These are phyloP conservation scores for Aureobasidium uvarum DNA, from an alignment of 2,329 filamentous ascomycete genomes.

Conservation along the genomic window DNA sequence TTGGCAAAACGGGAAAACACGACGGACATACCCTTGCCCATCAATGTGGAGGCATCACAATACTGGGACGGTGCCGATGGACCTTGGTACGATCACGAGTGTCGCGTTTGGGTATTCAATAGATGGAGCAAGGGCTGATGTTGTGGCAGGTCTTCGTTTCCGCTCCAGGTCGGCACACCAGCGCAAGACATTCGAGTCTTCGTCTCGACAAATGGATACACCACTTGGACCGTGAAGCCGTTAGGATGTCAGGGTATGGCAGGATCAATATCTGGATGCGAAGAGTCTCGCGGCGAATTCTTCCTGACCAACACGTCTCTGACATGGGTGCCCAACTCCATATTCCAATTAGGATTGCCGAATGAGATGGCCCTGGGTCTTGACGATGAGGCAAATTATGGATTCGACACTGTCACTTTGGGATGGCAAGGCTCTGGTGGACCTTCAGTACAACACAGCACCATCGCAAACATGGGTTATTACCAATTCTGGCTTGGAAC, in stretches of 20 bases:
- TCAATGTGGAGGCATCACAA: slow-evolving; percentile 39
- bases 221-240: slow-evolving; percentile 35
- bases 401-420: slow-evolving; percentile 39
- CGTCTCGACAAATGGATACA: slow-evolving; percentile 37
- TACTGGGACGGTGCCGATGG: slow-evolving; percentile 41
- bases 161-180: slow-evolving; percentile 37
- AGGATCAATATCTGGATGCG: slow-evolving; percentile 35
- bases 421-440: slow-evolving; percentile 40
- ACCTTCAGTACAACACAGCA: slow-evolving; percentile 35
- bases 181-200: slow-evolving; percentile 39
- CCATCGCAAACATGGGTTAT: slow-evolving; percentile 31
- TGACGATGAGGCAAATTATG: slow-evolving; percentile 34
- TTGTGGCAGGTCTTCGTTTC: slow-evolving; percentile 41
- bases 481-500: slow-evolving; percentile 38
- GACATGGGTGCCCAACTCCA: slow-evolving; percentile 60
- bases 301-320: slow-evolving; percentile 57
- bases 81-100: slow-evolving; percentile 29
- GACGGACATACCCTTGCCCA: slow-evolving; percentile 34
- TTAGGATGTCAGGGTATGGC: slow-evolving; percentile 31
- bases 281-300: slow-evolving; percentile 34
- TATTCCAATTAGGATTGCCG: slow-evolving; percentile 58
- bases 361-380: slow-evolving; percentile 53
- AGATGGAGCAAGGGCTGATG: slow-evolving; percentile 30
- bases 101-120: not conserved
- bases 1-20: slow-evolving; percentile 26